These are phyloP conservation scores for Cordyceps militaris DNA, from an alignment of 2,329 filamentous ascomycete species.

Conservation along the genomic window DNA sequence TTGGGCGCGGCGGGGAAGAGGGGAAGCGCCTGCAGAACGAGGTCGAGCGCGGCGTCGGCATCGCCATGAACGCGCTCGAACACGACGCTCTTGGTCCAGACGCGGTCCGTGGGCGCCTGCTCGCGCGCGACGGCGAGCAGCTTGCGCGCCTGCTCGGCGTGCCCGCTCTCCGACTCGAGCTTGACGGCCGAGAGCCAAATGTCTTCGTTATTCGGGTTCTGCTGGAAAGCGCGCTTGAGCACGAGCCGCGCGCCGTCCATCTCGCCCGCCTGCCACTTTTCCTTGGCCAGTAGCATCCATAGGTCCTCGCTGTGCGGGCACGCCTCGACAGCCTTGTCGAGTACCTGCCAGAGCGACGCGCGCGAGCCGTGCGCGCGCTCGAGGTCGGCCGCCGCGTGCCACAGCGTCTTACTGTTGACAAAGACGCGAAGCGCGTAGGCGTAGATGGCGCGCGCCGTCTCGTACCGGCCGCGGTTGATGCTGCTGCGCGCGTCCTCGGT, in stretches of 20 bases:
- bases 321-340: constrained; percentile 90
- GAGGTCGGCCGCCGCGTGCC: constrained; percentile 84
- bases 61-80: constrained; percentile 84
- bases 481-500: constrained; percentile 84
- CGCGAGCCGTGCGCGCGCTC: constrained; percentile 84
- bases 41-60: constrained; percentile 71
- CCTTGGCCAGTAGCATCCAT: constrained; percentile 93
- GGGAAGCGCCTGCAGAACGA: constrained; percentile 79
- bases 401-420: constrained; percentile 77
- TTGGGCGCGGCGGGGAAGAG: constrained; percentile 81
- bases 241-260: constrained; percentile 81
- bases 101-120: constrained; percentile 87
- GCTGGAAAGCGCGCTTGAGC: constrained; percentile 82
- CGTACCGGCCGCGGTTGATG: constrained; percentile 74
- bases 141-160: constrained; percentile 73
- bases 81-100: constrained; percentile 93
- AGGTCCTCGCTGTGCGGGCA: constrained; percentile 86
- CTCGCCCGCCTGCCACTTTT: constrained; percentile 85
- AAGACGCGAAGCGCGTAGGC: constrained; percentile 87
- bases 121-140: constrained; percentile 76
- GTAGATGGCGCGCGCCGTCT: constrained; percentile 89
- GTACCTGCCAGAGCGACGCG: constrained; percentile 73
- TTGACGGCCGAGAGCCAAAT: constrained; percentile 97
- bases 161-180: constrained; percentile 82
- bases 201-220: constrained; percentile 94